Percentiles rank a stretch among this genome's conserved stretches.
phyloP scores from a whole-genome alignment of 1,284 basidiomycete species.

The Neotropicomus parvogracilis region DNA sequence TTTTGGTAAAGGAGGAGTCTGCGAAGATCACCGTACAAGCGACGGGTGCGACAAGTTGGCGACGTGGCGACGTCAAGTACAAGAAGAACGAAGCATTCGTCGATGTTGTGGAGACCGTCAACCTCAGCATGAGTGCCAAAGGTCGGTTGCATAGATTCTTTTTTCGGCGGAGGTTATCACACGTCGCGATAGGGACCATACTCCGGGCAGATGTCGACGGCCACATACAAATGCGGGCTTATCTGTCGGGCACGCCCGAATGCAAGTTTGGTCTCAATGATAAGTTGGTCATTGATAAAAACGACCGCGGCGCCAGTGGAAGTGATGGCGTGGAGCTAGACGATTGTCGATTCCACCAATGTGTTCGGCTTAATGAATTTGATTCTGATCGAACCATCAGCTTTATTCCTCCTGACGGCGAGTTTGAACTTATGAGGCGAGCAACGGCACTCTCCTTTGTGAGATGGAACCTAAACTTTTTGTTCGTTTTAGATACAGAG shows the following conservation, averaged over 20 bases:
- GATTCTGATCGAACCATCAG: slow-evolving; percentile 91
- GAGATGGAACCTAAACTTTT: slow-evolving; percentile 2
- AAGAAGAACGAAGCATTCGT: slow-evolving; percentile 99
- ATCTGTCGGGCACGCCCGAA: slow-evolving; percentile 92
- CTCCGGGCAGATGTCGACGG: slow-evolving; percentile 98
- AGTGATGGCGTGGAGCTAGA: slow-evolving; percentile 90
- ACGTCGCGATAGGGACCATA: slow-evolving; percentile 61
- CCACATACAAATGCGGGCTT: slow-evolving; percentile 97
- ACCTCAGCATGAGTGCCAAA: slow-evolving; percentile 94
- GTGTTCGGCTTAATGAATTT: slow-evolving; percentile 92
- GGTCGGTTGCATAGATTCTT: slow-evolving; percentile 45
- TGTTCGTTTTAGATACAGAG: slow-evolving; percentile 70
- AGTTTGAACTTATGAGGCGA: slow-evolving; percentile 96
- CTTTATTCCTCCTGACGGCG: slow-evolving; percentile 97
- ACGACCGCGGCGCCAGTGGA: slow-evolving; percentile 52
- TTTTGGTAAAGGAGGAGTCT: slow-evolving; percentile 75
- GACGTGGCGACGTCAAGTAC: slow-evolving; percentile 92
- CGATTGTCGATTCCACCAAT: slow-evolving; percentile 99
- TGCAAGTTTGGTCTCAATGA: slow-evolving; percentile 99
- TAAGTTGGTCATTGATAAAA: slow-evolving; percentile 94
- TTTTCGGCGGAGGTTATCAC: neutral
- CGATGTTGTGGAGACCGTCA: slow-evolving; percentile 95
- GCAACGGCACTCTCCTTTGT: slow-evolving; percentile 11
- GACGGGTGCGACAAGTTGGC: slow-evolving; percentile 92
- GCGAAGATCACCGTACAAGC: slow-evolving; percentile 96